These are phyloP conservation scores for Calendula officinalis DNA, from an alignment of 129 eudicot genomes.

Conservation along the genomic window DNA sequence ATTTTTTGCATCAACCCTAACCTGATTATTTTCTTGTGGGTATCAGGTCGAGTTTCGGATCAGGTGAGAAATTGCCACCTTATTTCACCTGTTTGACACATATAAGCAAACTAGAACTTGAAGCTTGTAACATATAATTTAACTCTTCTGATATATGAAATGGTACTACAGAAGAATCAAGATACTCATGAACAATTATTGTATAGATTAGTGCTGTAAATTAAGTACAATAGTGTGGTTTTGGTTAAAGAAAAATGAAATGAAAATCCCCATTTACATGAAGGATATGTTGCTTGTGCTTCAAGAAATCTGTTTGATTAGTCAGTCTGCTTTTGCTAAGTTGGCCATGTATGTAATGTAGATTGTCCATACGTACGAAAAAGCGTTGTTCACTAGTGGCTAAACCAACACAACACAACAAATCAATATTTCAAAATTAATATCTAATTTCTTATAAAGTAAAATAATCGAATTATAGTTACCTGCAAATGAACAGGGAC, in stretches of 20 bases:
- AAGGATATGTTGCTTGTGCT: not conserved
- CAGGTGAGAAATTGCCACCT: too few relatives aligned
- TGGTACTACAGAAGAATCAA: conserved; percentile 1
- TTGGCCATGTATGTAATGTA: conserved; percentile 92
- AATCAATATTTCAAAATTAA: not conserved
- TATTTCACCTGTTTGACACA: too few relatives aligned
- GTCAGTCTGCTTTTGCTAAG: conserved; percentile 48
- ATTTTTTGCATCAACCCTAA: too few relatives aligned
- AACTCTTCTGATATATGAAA: not conserved
- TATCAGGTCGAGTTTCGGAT: too few relatives aligned
- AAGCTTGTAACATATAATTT: not conserved
- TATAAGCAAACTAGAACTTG: not conserved
- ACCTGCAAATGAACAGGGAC: conserved; percentile 96
- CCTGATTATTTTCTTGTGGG: too few relatives aligned
- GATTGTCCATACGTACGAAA: conserved; percentile 78
- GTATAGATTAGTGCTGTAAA: conserved; percentile 15
- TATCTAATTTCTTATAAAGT: too few relatives aligned
- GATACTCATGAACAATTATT: conserved; percentile 1
- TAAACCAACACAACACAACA: conserved; percentile 29
- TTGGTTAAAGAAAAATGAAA: not conserved
- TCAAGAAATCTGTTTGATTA: not conserved
- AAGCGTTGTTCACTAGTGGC: conserved; percentile 81
- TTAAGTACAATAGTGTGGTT: conserved; percentile 15
- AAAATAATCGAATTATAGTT: not conserved
- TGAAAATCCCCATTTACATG: too few relatives aligned